Percentiles rank a stretch among this genome's conserved stretches.
These are phyloP conservation scores for Pseudocercospora musae DNA, from an alignment of 2,329 filamentous ascomycete genomes.

Conservation along the genomic window DNA sequence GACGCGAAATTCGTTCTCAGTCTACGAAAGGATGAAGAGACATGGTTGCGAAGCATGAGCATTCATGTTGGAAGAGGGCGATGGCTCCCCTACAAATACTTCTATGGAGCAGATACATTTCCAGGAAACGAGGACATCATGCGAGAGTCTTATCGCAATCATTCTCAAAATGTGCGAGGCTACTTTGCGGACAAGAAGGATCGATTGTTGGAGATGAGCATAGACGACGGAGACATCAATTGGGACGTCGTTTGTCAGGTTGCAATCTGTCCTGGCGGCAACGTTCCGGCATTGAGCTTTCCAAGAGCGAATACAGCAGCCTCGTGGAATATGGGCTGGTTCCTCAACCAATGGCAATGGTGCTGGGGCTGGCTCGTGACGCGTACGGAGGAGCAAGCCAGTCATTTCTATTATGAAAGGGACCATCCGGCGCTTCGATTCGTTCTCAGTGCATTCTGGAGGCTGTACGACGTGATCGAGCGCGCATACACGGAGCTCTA, in stretches of 20 bases:
- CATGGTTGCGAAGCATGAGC: constrained; percentile 31
- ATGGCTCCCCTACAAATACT: constrained; percentile 26
- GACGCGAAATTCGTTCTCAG: constrained; percentile 32
- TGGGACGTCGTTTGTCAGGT: constrained; percentile 25
- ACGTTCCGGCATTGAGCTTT: constrained; percentile 17
- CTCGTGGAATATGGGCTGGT: constrained; percentile 26
- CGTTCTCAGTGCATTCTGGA: constrained; percentile 23
- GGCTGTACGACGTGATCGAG: constrained; percentile 25
- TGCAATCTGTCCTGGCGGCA: constrained; percentile 21
- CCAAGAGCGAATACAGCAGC: constrained; percentile 30
- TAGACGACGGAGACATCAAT: constrained; percentile 26
- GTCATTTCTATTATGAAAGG: constrained; percentile 25
- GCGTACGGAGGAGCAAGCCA: constrained; percentile 26
- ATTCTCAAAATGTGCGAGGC: constrained; percentile 23
- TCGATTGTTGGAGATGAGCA: constrained; percentile 23
- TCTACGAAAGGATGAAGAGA: constrained; percentile 30
- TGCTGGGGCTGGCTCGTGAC: constrained; percentile 31
- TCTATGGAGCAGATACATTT: constrained; percentile 27
- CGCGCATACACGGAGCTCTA: constrained; percentile 29
- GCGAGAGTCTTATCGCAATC: constrained; percentile 24
- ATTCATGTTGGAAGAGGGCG: constrained; percentile 28
- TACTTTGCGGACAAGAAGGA: constrained; percentile 24
- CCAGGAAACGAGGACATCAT: constrained; percentile 26
- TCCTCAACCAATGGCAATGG: constrained; percentile 24
- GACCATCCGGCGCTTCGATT: constrained; percentile 17